A percentile compares a stretch with the other conserved stretches of the same genome.
These are phyloP conservation scores for Colletotrichum falcatum DNA, from an alignment of 2,329 filamentous ascomycete species.

Conservation along the genomic window DNA sequence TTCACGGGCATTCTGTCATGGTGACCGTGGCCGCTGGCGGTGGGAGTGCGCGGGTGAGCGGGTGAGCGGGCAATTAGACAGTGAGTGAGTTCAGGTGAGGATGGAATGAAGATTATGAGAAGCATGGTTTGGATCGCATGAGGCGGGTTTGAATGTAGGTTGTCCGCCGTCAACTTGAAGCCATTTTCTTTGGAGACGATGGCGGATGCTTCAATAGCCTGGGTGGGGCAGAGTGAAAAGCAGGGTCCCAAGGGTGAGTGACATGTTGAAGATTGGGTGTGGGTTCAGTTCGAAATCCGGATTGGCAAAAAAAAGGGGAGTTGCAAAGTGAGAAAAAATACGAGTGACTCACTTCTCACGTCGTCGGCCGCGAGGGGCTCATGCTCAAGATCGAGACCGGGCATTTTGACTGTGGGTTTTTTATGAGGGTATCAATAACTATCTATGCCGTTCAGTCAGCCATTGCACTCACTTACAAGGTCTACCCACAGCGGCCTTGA, in stretches of 20 bases:
- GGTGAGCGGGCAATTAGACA: neutral
- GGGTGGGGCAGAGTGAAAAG: constrained; percentile 7
- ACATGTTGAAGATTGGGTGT: constrained; percentile 15
- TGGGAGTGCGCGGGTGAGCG: neutral
- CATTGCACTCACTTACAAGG: neutral
- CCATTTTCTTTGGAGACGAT: neutral
- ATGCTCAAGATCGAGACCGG: constrained; percentile 53
- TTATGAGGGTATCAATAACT: constrained; percentile 32
- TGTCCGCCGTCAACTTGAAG: neutral
- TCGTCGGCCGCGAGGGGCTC: constrained; percentile 59
- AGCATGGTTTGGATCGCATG: neutral
- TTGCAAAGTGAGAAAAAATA: neutral
- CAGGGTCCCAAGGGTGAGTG: constrained; percentile 2
- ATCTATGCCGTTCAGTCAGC: constrained; percentile 6
- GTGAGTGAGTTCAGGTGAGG: neutral
- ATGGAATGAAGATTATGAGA: neutral
- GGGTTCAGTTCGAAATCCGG: neutral
- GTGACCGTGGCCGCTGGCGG: neutral
- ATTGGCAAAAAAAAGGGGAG: neutral
- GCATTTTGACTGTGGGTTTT: constrained; percentile 49
- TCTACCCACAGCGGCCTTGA: neutral
- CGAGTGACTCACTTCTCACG: constrained; percentile 53
- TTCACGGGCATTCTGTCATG: constrained; percentile 44
- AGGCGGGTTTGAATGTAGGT: neutral
- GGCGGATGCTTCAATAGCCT: neutral